Base-by-base conservation (phyloP, 441 rosid genomes). In the Biscutella laevigata region DNA sequence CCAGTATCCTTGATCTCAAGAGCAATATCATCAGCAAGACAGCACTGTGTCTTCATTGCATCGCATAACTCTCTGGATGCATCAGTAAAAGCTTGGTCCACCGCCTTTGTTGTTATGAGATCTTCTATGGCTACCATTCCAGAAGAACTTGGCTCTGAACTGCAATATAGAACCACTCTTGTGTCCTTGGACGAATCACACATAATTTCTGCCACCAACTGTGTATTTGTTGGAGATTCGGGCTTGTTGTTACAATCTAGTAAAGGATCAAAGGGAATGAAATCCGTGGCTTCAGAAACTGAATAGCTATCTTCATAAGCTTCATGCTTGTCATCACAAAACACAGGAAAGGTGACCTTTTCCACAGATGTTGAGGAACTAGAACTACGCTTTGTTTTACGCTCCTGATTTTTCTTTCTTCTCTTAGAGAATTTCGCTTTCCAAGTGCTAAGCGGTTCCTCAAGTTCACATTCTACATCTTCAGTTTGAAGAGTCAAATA, bases 361-460 rank as follows among this genome's bases (percentile, higher is more conserved):
- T 37, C 5, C n/a, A 43, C 68, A 61, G 52, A 53, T 25, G 53
- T 50, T 51, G 68, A 62, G 12, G 66, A 52, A 43, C 54, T 13
- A 36, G 63, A 64, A 36, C 9, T 5, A 6, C 52, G 16, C 33
- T 47, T 76, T 53, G 53, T 59, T 25, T 30, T 66, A 61, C 57
- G 29, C 56, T 68, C 72, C 30, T 53, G 74, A 71, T 71, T 74
- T 10, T 32, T 43, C 57, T 74, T 75, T 42, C 37, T 50, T 19
- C 56, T 73, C 66, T 74, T 75, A 16, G 69, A 69, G 19, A 79
- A 57, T 41, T 71, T 82, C 6, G 77, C 57, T 56, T 70, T 71
- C 88, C 58, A 82, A 51, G 4, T 32, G 52, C 71, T 70, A 36
- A 88, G 83, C 40, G 82, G 74, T 79, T 74, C 79, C 46, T 70